phyloP scores from a whole-genome alignment of 2,329 filamentous ascomycete species.

The Beauveria rudraprayagi region DNA sequence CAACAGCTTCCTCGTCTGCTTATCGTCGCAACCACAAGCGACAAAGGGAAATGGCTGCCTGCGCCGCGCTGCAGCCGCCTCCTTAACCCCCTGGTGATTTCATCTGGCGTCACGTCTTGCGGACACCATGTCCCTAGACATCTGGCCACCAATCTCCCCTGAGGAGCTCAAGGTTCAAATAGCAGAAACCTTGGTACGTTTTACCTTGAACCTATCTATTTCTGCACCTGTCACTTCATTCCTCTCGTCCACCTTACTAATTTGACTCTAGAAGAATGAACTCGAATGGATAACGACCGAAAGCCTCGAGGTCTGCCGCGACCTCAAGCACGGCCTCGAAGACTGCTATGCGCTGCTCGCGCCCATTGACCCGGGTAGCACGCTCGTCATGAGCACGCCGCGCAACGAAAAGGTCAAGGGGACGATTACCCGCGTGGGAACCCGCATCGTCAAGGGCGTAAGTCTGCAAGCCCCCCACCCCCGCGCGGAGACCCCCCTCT shows the following conservation, averaged over 20 bases:
- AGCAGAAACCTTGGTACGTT: conserved; percentile 42
- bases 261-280: conserved; percentile 37
- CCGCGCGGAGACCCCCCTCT: not conserved
- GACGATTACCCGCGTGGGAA: conserved; percentile 80
- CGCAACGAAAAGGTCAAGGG: conserved; percentile 89
- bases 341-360: conserved; percentile 84
- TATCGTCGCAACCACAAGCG: not conserved
- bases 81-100: not conserved
- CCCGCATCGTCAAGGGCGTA: conserved; percentile 86
- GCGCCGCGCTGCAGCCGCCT: conserved; percentile 8
- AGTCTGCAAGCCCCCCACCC: conserved; percentile 24
- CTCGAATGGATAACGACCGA: conserved; percentile 47
- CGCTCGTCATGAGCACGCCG: conserved; percentile 78
- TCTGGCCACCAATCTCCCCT: conserved; percentile 48
- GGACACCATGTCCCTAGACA: conserved; percentile 44
- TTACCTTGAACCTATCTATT: not conserved
- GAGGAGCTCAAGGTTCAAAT: conserved; percentile 42
- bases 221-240: not conserved
- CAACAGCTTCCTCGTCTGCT: not conserved
- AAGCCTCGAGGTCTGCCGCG: conserved; percentile 38
- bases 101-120: not conserved
- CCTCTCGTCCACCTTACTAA: conserved; percentile 19
- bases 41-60: conserved; percentile 20
- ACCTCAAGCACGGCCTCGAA: conserved; percentile 61
- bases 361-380: conserved; percentile 76